These are phyloP conservation scores for Chlamydomonas sp. DNA, from an alignment of 139 green algal species.

Conservation along the genomic window DNA sequence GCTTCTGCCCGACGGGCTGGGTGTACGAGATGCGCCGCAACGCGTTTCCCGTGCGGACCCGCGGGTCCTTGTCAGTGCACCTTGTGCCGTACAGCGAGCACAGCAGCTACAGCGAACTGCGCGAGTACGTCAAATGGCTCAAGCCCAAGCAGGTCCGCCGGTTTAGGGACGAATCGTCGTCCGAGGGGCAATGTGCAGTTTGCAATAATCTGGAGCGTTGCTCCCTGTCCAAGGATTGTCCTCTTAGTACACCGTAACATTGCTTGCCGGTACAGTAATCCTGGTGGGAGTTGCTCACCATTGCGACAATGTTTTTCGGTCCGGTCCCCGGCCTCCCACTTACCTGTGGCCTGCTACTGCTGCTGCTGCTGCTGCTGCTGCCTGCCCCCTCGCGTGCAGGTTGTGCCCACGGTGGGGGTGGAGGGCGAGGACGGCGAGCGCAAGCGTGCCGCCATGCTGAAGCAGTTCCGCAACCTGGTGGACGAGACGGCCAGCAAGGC, in stretches of 20 bases:
- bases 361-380: neutral
- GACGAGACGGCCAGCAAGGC: conserved; percentile 77
- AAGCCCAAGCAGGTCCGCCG: conserved; percentile 63
- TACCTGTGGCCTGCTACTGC: too few relatives aligned
- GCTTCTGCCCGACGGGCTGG: conserved; percentile 93
- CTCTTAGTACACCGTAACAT: too few relatives aligned
- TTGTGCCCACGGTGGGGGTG: conserved; percentile 88
- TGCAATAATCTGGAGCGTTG: neutral
- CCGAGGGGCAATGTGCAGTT: neutral
- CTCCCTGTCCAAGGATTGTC: too few relatives aligned
- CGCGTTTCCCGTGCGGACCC: conserved; percentile 57
- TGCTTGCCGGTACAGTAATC: too few relatives aligned
- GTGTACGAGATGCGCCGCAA: conserved; percentile 75
- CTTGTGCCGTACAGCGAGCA: conserved; percentile 95
- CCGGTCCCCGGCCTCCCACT: too few relatives aligned
- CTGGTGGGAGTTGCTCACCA: too few relatives aligned
- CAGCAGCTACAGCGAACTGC: conserved; percentile 83
- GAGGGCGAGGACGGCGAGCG: conserved; percentile 52
- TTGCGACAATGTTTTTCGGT: too few relatives aligned
- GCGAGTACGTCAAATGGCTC: conserved; percentile 74
- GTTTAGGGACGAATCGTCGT: neutral
- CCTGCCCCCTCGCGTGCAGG: conserved; percentile 44
- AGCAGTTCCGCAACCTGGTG: conserved; percentile 72
- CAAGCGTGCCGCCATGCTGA: conserved; percentile 63
- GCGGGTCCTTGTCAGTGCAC: conserved; percentile 65